Evolutionary conservation across 345 rosid species (phyloP), one percentile per base, ranked within the genome.

Genomic region (Acer negundo): DNA sequence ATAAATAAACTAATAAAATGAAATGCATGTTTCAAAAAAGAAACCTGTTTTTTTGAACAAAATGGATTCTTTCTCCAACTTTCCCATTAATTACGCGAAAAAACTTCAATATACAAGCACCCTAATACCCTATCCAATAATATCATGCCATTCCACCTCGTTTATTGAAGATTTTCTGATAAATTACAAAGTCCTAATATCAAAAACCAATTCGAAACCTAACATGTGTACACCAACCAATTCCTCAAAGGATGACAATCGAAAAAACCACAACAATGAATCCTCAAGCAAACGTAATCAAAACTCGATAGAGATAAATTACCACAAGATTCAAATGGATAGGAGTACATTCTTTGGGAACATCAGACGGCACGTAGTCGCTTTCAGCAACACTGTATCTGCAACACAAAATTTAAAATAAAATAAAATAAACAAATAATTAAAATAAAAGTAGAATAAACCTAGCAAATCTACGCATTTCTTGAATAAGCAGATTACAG

Each of bases 321-420:
- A 96, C 99, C 97, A 96, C 97, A n/a, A 96, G 94, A 80, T 92
- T 96, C 69, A 96, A 77, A 86, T 94, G 98, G n/a, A 94, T 85
- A 61, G 97, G 97, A 75, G 79, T 80, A 82, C 99, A 96, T 31
- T 87, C 92, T 75, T 81, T 73, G 1, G 94, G 93, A 53, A 89
- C 73, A 44, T 77, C 70, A 24, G 94, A 84, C 6, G 85, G 85
- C 20, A 74, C 77, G 35, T 82, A 88, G 55, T 82, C 77, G 46
- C 75, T 77, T 31, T 75, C 86, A 6, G 81, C 91, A 47, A 56
- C 91, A 69, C 82, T 87, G 78, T 96, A 94, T 80, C 99, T 96
- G 89, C 89, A 80, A 59, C n/a, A 65, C 2, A 67, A 7, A 72
- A 62, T 38, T 31, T 8, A 56, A 56, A 56, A 56, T 31, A 3